phyloP scores from a whole-genome alignment of 208 protist species.

The Acanthamoeba sp. region DNA sequence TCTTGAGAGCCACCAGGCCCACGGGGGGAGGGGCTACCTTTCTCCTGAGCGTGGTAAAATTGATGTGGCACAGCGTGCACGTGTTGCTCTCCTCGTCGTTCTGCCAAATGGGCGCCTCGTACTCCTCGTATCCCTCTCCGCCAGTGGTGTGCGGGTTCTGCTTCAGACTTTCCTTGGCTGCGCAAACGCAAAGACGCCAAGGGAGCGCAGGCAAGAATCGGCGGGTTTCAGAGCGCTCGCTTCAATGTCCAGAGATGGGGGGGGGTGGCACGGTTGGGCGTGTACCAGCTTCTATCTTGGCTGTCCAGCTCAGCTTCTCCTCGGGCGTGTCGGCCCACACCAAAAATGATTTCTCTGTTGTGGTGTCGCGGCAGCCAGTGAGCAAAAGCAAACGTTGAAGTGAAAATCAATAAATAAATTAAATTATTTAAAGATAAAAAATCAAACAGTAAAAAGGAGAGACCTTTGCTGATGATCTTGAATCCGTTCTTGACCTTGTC shows the following conservation, averaged over 20 bases:
- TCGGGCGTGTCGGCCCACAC: conserved; percentile 69
- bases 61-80: conserved; percentile 47
- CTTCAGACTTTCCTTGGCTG: conserved; percentile 55
- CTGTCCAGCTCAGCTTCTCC: conserved; percentile 54
- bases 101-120: conserved; percentile 68
- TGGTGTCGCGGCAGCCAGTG: neutral
- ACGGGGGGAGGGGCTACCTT: neutral
- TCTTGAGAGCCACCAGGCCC: too few species aligned
- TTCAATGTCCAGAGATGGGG: neutral
- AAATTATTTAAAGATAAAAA: too few species aligned
- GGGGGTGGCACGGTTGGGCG: neutral
- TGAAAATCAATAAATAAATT: too few species aligned
- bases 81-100: conserved; percentile 49
- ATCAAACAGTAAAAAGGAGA: too few species aligned
- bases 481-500: conserved; percentile 56
- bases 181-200: neutral
- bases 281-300: conserved; percentile 39
- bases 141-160: conserved; percentile 59
- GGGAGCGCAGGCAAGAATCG: too few species aligned
- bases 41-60: conserved; percentile 46
- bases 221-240: neutral
- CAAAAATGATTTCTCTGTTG: conserved; percentile 73
- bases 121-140: conserved; percentile 64
- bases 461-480: conserved; percentile 72
- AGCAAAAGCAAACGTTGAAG: too few species aligned